These are phyloP conservation scores for Metarhizium album DNA, from an alignment of 2,329 filamentous ascomycete species.

Conservation along the genomic window DNA sequence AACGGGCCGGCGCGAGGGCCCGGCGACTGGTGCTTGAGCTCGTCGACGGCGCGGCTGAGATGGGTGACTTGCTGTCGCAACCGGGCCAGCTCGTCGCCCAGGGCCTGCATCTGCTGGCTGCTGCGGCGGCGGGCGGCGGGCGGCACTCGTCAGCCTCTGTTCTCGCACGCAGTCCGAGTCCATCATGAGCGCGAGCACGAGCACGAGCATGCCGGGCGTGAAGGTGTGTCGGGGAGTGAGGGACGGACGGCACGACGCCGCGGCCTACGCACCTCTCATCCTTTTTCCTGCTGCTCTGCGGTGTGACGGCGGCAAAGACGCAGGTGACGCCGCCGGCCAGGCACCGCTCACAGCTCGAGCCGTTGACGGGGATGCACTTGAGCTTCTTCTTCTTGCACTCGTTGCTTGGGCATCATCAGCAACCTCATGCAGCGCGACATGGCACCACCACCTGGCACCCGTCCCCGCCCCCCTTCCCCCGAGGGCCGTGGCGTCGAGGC, in stretches of 20 bases:
- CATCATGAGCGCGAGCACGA: no score
- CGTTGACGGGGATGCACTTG: constrained; percentile 23
- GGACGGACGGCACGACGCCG: not conserved
- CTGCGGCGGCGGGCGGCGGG: not conserved
- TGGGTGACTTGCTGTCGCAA: constrained; percentile 20
- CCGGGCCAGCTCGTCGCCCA: constrained; percentile 18
- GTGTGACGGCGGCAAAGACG: constrained; percentile 14
- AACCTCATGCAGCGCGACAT: no score
- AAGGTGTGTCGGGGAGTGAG: no score
- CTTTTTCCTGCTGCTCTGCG: constrained; percentile 12
- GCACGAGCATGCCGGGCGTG: no score
- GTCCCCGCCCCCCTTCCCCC: no score
- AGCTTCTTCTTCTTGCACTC: constrained; percentile 31
- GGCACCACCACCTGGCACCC: no score
- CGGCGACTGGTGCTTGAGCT: constrained; percentile 14
- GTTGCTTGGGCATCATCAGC: constrained; percentile 16
- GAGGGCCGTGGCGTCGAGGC: no score
- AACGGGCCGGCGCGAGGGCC: constrained; percentile 8
- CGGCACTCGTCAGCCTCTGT: no score
- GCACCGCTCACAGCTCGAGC: constrained; percentile 20
- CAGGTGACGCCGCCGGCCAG: constrained; percentile 16
- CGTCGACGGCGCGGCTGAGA: constrained; percentile 16
- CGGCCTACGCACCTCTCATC: constrained; percentile 11
- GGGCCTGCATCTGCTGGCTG: constrained; percentile 10
- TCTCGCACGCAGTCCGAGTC: not conserved